Base-by-base conservation (phyloP, 805 yeast species). In the Myxozyma vanderwaltii region DNA sequence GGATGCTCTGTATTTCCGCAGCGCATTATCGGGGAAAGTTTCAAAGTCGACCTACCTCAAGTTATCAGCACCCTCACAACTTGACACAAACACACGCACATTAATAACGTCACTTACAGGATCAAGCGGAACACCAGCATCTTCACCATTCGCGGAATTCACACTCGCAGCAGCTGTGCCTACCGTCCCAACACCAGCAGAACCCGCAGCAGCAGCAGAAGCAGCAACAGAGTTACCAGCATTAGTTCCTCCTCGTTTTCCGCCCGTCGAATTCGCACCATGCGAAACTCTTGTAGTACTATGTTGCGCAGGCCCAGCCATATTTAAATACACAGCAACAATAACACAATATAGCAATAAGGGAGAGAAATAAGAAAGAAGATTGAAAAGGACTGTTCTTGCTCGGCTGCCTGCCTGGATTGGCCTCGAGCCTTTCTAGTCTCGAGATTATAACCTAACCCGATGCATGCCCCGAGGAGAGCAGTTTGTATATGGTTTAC, bases 1-100 rank as follows among this genome's bases (percentile, higher is more conserved):
- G 51, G 81, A 77, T 51, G 78, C 80, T 63, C 85, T 80, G 77
- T 92, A 94, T 54, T 80, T 82, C 56, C 94, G 80, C 51, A 92
- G 76, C n/a, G 84, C 79, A 0, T 77, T 79, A 44, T 82, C 82
- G 2, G 89, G 82, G 59, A 88, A 79, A 1, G 79, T 71, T 43
- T 79, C 82, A 68, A 91, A 90, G 72, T 91, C 94, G 58, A 88
- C 66, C 63, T 65, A 51, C 13, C n/a, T 29, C 12, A 27, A 21
- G 12, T 24, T 27, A 31, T n/a, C 21, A 13, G 35, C 38, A 23
- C 31, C 38, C 3, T 19, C 24, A 27, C 17, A 21, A 29, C 33
- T 7, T 7, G 21, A 38, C 10, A 50, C n/a, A n/a, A n/a, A n/a
- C n/a, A n/a, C n/a, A n/a, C n/a, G n/a, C n/a, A n/a, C n/a, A 23